phyloP scores from a whole-genome alignment of 2,329 filamentous ascomycete genomes.

The Colletotrichum higginsianum region DNA sequence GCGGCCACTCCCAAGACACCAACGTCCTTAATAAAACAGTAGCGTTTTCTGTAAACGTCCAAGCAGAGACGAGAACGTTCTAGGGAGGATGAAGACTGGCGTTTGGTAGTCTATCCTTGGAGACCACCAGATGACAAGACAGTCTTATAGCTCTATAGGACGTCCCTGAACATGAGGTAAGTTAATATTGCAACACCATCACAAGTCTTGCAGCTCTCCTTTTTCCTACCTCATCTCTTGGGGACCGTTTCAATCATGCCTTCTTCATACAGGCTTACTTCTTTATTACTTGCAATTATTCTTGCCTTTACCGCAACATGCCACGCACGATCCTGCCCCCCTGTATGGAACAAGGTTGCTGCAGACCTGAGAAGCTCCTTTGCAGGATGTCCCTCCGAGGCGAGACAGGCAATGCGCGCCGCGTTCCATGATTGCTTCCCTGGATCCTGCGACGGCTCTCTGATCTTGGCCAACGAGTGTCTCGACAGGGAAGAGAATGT shows the following conservation, averaged over 20 bases:
- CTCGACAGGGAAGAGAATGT: slow-evolving; percentile 28
- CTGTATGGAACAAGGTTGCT: slow-evolving; percentile 22
- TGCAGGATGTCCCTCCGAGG: slow-evolving; percentile 5
- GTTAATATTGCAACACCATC: neutral
- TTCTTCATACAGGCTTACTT: neutral
- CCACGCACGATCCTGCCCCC: slow-evolving; percentile 11
- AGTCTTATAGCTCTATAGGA: neutral
- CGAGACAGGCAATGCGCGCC: slow-evolving; percentile 25
- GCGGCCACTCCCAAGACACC: too few species aligned
- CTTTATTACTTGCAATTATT: neutral
- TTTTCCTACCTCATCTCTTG: neutral
- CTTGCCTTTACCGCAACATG: neutral
- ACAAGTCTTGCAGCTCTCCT: too few species aligned
- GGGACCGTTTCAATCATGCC: neutral
- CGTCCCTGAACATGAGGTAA: accelerated
- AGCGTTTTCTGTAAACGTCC: neutral
- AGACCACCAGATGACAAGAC: neutral
- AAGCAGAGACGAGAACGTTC: neutral
- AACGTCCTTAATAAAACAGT: neutral
- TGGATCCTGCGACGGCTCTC: slow-evolving; percentile 24
- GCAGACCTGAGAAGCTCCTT: slow-evolving; percentile 24
- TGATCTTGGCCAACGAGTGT: slow-evolving; percentile 31
- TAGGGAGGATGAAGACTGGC: neutral
- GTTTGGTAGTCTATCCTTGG: neutral
- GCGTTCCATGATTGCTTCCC: slow-evolving; percentile 33